Percentiles rank a stretch among this genome's conserved stretches.
These are phyloP conservation scores for Pulveroboletus sp. DNA, from an alignment of 768 basidiomycete species.

Conservation along the genomic window DNA sequence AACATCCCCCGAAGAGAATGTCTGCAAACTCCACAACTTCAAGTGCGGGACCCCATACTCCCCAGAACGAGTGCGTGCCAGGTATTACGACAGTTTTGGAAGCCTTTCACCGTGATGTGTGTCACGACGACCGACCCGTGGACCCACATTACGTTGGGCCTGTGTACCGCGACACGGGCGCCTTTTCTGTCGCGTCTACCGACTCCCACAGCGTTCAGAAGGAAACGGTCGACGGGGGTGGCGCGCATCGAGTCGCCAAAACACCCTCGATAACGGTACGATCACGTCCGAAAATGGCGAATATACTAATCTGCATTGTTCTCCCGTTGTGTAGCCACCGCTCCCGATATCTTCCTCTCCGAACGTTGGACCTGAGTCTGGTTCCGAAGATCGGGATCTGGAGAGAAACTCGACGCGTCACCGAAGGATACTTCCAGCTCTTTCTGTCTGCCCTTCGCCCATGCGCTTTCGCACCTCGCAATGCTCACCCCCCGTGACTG, in stretches of 20 bases:
- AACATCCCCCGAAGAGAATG: conserved; percentile 10
- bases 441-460: conserved; percentile 16
- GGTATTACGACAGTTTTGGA: conserved; percentile 28
- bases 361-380: conserved; percentile 3
- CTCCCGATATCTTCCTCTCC: conserved; percentile 16
- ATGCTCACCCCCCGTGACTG: conserved; percentile 1
- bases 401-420: conserved; percentile 15
- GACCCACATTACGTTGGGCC: conserved; percentile 12
- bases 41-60: conserved; percentile 20
- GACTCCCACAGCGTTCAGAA: conserved; percentile 11
- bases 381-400: conserved; percentile 10
- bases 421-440: conserved; percentile 17
- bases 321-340: conserved; percentile 19
- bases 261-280: conserved; percentile 30
- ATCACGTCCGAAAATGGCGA: conserved; percentile 11
- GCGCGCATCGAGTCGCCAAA: conserved; percentile 21
- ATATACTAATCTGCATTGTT: conserved; percentile 16
- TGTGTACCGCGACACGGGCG: not conserved
- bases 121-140: conserved; percentile 7
- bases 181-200: not conserved
- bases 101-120: conserved; percentile 20
- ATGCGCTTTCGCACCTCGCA: conserved; percentile 14
- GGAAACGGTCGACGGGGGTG: conserved; percentile 15
- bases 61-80: conserved; percentile 21
- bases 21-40: conserved; percentile 21